A percentile compares a stretch with the other conserved stretches of the same genome.
Conservation (phyloP, 2,329 filamentous ascomycete genomes). For the Fusarium sp. region DNA sequence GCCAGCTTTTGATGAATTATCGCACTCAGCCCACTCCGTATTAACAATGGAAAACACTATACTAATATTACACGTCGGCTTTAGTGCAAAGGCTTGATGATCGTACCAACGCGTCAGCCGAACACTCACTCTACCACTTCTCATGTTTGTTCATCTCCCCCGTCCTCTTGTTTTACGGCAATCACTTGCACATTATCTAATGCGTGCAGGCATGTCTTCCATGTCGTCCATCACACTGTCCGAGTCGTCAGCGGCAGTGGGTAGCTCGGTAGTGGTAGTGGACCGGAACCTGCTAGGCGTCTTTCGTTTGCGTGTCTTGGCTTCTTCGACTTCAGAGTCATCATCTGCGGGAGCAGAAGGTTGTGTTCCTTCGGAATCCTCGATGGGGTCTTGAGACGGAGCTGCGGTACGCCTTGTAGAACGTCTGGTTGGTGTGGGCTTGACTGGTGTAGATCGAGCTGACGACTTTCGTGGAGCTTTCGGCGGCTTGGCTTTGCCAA, state of each 20-base stretch:
- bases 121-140: constrained; percentile 4
- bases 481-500: constrained; percentile 35
- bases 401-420: constrained; percentile 41
- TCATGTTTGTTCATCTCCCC: not conserved
- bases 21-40: not conserved
- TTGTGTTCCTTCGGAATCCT: constrained; percentile 41
- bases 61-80: constrained; percentile 28
- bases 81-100: constrained; percentile 2
- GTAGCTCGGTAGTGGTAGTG: constrained; percentile 17
- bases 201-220: constrained; percentile 55
- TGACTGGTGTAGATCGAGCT: constrained; percentile 42
- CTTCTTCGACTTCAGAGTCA: constrained; percentile 45
- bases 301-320: constrained; percentile 43
- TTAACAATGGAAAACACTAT: constrained; percentile 4
- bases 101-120: constrained; percentile 20
- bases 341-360: constrained; percentile 26
- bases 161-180: not conserved
- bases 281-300: constrained; percentile 47
- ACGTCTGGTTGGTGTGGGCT: constrained; percentile 38
- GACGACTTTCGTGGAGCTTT: constrained; percentile 34
- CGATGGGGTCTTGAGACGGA: constrained; percentile 48
- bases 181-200: constrained; percentile 8
- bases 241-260: constrained; percentile 37
- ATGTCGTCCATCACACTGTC: constrained; percentile 57
- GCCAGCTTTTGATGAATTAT: not conserved